phyloP scores from a whole-genome alignment of 805 yeast genomes.

The Saturnispora kantuleensis region DNA sequence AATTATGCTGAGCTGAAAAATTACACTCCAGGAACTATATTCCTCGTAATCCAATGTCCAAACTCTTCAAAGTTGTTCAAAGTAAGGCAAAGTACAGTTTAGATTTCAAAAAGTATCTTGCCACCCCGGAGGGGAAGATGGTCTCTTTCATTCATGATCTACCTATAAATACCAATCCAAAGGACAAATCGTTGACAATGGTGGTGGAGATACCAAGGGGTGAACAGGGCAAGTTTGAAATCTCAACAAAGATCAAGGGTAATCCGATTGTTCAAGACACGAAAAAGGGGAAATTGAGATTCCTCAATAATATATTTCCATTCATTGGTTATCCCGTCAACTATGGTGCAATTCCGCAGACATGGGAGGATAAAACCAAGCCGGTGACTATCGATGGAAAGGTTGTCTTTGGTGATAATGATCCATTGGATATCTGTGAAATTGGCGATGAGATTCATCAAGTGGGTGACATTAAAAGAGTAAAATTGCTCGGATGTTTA shows the following conservation, averaged over 20 bases:
- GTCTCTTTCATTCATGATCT: slow-evolving; percentile 65
- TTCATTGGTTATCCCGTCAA: slow-evolving; percentile 78
- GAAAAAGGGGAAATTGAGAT: slow-evolving; percentile 59
- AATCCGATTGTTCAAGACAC: slow-evolving; percentile 79
- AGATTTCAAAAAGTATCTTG: slow-evolving; percentile 35
- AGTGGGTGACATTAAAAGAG: slow-evolving; percentile 48
- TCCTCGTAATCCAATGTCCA: background rate
- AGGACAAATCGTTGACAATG: slow-evolving; percentile 43
- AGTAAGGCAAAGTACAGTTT: slow-evolving; percentile 32
- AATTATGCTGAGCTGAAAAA: background rate
- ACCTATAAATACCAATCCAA: slow-evolving; percentile 42
- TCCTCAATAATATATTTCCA: slow-evolving; percentile 72
- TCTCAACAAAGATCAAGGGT: slow-evolving; percentile 42
- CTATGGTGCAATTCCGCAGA: slow-evolving; percentile 85
- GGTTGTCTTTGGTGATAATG: slow-evolving; percentile 70
- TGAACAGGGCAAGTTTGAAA: slow-evolving; percentile 79
- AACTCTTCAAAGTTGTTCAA: slow-evolving; percentile 1
- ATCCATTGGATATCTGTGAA: slow-evolving; percentile 91
- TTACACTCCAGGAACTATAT: background rate
- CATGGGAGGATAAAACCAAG: slow-evolving; percentile 91
- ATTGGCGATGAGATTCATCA: slow-evolving; percentile 32
- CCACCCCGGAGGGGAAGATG: background rate
- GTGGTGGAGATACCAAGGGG: slow-evolving; percentile 73
- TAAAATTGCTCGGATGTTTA: slow-evolving; percentile 64
- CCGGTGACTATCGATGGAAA: slow-evolving; percentile 23